These are phyloP conservation scores for Rutstroemia sp. DNA, from an alignment of 2,329 filamentous ascomycete genomes.

Conservation along the genomic window DNA sequence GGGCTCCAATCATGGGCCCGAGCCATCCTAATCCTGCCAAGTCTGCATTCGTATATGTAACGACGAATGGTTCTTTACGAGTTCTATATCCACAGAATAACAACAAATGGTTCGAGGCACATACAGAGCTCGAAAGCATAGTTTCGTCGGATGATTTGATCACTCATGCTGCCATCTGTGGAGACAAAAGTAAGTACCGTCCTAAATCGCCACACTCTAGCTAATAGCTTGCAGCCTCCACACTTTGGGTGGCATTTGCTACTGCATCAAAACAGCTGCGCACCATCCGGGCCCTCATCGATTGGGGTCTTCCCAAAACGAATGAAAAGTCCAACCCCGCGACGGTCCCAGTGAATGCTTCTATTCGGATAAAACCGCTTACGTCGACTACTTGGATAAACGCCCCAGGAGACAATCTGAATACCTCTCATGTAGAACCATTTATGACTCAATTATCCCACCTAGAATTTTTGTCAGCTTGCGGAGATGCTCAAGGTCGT, in stretches of 20 bases:
- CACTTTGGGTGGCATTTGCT: constrained; percentile 57
- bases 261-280: constrained; percentile 66
- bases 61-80: constrained; percentile 63
- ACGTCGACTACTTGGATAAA: constrained; percentile 46
- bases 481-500: constrained; percentile 43
- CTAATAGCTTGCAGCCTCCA: constrained; percentile 25
- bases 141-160: constrained; percentile 67
- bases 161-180: constrained; percentile 69
- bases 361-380: constrained; percentile 48
- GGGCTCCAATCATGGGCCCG: constrained; percentile 60
- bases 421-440: constrained; percentile 39
- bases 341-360: constrained; percentile 42
- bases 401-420: constrained; percentile 19
- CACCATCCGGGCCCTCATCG: constrained; percentile 64
- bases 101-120: constrained; percentile 62
- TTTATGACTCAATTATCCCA: constrained; percentile 61
- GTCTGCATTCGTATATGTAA: constrained; percentile 70
- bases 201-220: constrained; percentile 6
- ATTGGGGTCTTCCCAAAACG: constrained; percentile 59
- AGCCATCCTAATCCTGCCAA: constrained; percentile 65
- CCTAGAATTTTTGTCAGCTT: constrained; percentile 58
- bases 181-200: constrained; percentile 57
- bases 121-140: constrained; percentile 67
- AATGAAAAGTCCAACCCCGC: constrained; percentile 47
- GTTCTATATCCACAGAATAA: constrained; percentile 73